Percentiles rank a stretch among this genome's conserved stretches.
Conservation (phyloP, 2,329 filamentous ascomycete genomes). For the Canariomyces notabilis region DNA sequence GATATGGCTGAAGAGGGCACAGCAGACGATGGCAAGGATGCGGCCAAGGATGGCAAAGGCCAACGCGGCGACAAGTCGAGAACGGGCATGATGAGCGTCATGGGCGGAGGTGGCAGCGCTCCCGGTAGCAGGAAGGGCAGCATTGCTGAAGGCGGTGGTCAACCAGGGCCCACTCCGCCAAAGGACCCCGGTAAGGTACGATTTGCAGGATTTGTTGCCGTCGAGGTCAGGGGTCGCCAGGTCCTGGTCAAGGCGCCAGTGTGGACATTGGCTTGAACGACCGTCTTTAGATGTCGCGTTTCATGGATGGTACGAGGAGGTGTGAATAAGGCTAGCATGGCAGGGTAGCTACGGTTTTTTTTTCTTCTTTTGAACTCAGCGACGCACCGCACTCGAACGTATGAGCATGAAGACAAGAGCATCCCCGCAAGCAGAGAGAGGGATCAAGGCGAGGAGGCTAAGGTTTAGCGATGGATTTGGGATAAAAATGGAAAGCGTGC, state of each 20-base stretch:
- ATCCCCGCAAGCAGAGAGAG: not conserved
- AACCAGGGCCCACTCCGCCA: conserved; percentile 26
- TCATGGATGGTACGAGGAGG: too few relatives aligned
- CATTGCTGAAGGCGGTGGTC: conserved; percentile 38
- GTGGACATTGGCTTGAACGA: conserved; percentile 46
- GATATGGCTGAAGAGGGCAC: conserved; percentile 40
- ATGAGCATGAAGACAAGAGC: not conserved
- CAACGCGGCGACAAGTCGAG: conserved; percentile 41
- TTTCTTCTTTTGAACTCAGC: not conserved
- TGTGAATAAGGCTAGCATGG: too few relatives aligned
- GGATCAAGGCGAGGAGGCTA: not conserved
- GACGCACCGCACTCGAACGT: not conserved
- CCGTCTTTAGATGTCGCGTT: too few relatives aligned
- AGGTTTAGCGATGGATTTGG: not conserved
- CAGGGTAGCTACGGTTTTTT: too few relatives aligned
- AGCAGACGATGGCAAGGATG: conserved; percentile 37
- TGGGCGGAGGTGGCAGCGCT: conserved; percentile 13
- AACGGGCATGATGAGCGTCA: conserved; percentile 39
- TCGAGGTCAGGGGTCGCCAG: conserved; percentile 72
- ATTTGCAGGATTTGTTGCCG: conserved; percentile 68
- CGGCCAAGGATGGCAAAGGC: conserved; percentile 37
- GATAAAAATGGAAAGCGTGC: not conserved
- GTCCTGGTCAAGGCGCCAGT: conserved; percentile 72
- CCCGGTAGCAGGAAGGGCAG: conserved; percentile 17
- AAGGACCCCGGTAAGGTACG: conserved; percentile 57